Evolutionary conservation across 2,329 filamentous ascomycete species (phyloP).

Genomic region (Fusarium citri): DNA sequence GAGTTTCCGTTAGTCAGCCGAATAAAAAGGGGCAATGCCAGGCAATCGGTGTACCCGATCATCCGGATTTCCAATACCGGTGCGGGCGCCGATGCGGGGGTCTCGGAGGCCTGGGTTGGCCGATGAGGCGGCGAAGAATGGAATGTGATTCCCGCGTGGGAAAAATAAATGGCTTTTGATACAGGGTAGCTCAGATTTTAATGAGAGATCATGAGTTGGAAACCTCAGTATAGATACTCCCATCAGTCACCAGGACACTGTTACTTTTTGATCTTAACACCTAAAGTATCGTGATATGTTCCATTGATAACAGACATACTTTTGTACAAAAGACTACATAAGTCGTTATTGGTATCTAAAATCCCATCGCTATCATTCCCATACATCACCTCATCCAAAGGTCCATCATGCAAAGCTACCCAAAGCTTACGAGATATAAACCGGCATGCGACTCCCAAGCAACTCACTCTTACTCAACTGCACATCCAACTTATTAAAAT

Average conservation of each 20-base stretch:
- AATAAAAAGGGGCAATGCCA: background rate
- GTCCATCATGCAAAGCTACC: background rate
- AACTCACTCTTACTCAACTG: conserved; percentile 66
- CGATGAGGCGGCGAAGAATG: background rate
- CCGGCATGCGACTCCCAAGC: conserved; percentile 65
- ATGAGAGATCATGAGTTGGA: background rate
- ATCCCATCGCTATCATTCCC: conserved; percentile 4
- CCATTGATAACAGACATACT: background rate
- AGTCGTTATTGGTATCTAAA: conserved; percentile 26
- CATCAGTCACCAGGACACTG: too few species aligned
- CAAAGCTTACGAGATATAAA: conserved; percentile 59
- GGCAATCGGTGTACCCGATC: background rate
- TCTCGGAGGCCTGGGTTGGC: conserved; percentile 8
- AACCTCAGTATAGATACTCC: too few species aligned
- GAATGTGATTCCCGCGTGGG: conserved; percentile 20
- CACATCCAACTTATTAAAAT: conserved; percentile 66
- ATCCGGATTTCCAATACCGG: conserved; percentile 13
- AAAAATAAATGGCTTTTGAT: background rate
- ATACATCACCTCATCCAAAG: background rate
- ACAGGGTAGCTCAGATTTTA: background rate
- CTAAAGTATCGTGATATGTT: background rate
- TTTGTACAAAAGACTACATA: conserved; percentile 4
- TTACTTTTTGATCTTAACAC: too few species aligned
- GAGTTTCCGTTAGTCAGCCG: conserved; percentile 9
- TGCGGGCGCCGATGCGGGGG: conserved; percentile 13